Conservation (phyloP, 768 basidiomycete genomes). For the Clitopilus passeckerianus region DNA sequence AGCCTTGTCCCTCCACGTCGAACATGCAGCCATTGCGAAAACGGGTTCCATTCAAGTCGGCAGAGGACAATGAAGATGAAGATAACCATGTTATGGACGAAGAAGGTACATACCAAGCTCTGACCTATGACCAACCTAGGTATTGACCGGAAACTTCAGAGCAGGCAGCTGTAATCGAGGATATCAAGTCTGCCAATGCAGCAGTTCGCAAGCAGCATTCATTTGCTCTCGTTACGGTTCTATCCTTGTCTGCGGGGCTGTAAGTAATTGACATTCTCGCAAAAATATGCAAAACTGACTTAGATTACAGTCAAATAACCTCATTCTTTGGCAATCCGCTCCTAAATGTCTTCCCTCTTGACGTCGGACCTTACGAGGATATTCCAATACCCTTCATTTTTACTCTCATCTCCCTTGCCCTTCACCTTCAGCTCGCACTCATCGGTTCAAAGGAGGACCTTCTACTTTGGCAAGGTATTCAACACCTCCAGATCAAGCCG, state of each 20-base stretch:
- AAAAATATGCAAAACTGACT: background rate
- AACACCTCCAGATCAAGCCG: slow-evolving; percentile 20
- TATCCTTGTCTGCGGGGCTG: slow-evolving; percentile 43
- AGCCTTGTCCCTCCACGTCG: no score
- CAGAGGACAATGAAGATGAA: slow-evolving; percentile 21
- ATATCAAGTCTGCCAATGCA: slow-evolving; percentile 38
- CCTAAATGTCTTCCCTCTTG: slow-evolving; percentile 34
- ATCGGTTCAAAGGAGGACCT: slow-evolving; percentile 35
- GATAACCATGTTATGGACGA: slow-evolving; percentile 40
- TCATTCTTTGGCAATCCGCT: slow-evolving; percentile 47
- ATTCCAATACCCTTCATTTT: slow-evolving; percentile 43
- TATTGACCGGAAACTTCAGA: slow-evolving; percentile 29
- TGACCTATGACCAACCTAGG: background rate
- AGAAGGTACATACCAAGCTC: slow-evolving; percentile 31
- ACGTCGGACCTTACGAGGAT: slow-evolving; percentile 17
- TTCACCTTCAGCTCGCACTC: slow-evolving; percentile 46
- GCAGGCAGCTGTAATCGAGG: slow-evolving; percentile 54
- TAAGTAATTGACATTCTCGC: slow-evolving; percentile 22
- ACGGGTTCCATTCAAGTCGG: slow-evolving; percentile 37
- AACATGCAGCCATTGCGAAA: slow-evolving; percentile 35
- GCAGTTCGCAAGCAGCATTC: slow-evolving; percentile 28
- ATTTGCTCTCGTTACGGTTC: slow-evolving; percentile 31
- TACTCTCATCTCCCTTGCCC: slow-evolving; percentile 40
- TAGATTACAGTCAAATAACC: slow-evolving; percentile 37
- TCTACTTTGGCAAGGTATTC: slow-evolving; percentile 19